Percentiles rank a stretch among this genome's conserved stretches.
Evolutionary conservation across 306 rosid species (phyloP).

Genomic region (Glycine tomentella): DNA sequence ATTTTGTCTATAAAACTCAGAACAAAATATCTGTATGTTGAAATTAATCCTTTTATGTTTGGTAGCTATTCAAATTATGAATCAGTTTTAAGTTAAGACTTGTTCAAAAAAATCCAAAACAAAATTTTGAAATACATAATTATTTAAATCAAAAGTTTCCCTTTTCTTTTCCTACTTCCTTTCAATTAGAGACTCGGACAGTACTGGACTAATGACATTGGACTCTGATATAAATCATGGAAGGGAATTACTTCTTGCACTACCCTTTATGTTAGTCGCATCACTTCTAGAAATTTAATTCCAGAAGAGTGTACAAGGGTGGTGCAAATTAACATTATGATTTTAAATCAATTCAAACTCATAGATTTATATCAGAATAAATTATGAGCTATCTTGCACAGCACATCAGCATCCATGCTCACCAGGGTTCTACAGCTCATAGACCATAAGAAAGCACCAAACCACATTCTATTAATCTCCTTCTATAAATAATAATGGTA

Average conservation of each 20-base stretch:
- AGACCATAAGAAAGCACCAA: slow-evolving; percentile 27
- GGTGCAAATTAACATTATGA: background rate
- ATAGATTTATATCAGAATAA: too few relatives aligned
- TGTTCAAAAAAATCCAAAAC: background rate
- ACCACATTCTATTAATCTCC: background rate
- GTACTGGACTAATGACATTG: background rate
- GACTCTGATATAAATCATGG: slow-evolving; percentile 1
- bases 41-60: background rate
- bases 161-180: background rate
- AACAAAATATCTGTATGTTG: background rate
- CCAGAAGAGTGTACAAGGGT: background rate
- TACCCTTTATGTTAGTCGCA: background rate
- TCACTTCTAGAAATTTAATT: background rate
- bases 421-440: slow-evolving; percentile 18
- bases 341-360: background rate
- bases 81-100: background rate
- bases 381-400: too few relatives aligned
- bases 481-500: slow-evolving; percentile 17
- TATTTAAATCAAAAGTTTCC: background rate
- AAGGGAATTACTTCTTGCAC: background rate
- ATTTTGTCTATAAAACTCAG: background rate
- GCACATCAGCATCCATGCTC: slow-evolving; percentile 10
- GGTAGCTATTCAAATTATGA: background rate
- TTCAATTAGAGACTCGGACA: background rate
- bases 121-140: background rate